phyloP scores from a whole-genome alignment of 257 asterid species.

The Verbena officinalis region DNA sequence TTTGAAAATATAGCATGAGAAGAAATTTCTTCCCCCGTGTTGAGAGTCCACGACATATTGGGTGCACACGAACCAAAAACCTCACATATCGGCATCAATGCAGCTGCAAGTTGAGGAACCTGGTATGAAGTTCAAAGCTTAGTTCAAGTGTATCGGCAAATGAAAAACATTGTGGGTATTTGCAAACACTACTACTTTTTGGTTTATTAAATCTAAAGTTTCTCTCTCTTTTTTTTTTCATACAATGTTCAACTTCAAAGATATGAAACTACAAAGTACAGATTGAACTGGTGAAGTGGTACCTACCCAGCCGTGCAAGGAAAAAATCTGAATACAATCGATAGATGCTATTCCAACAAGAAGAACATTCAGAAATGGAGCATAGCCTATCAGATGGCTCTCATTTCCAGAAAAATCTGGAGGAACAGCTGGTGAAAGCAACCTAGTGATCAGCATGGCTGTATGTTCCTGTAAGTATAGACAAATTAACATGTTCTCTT shows the following conservation, averaged over 20 bases:
- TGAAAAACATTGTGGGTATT: neutral
- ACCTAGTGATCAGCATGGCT: conserved; percentile 65
- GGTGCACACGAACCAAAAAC: conserved; percentile 91
- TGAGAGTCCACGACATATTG: conserved; percentile 72
- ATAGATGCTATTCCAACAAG: conserved; percentile 80
- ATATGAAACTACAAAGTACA: conserved; percentile 20
- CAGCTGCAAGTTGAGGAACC: conserved; percentile 98
- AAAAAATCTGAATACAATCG: conserved; percentile 80
- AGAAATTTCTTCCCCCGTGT: conserved; percentile 76
- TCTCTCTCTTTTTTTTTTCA: neutral
- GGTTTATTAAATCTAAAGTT: neutral
- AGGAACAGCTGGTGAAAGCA: conserved; percentile 87
- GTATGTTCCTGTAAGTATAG: conserved; percentile 79
- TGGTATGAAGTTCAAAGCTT: conserved; percentile 37
- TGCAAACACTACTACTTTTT: neutral
- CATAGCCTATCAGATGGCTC: conserved; percentile 80
- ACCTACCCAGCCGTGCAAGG: conserved; percentile 97
- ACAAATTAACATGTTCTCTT: conserved; percentile 23
- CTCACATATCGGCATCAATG: conserved; percentile 96
- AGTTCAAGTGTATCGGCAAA: conserved; percentile 24
- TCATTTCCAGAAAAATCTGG: conserved; percentile 71
- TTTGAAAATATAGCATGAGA: conserved; percentile 87
- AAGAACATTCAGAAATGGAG: conserved; percentile 85
- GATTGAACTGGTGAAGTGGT: conserved; percentile 36
- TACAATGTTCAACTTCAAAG: conserved; percentile 10